phyloP scores from a whole-genome alignment of 345 rosid genomes.

The Mallotus nudiflorus region DNA sequence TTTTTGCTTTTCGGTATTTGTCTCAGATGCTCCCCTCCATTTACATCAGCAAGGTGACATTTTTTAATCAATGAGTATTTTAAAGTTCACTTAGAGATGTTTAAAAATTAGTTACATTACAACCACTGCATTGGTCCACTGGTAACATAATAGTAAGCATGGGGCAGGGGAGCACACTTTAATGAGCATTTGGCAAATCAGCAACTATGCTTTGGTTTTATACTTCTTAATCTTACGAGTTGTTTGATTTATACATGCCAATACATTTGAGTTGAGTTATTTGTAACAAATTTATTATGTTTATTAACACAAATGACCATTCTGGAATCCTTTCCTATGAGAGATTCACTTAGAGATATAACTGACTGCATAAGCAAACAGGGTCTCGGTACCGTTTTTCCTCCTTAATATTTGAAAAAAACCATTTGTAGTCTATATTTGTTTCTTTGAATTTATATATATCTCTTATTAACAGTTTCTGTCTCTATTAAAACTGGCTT shows the following conservation, averaged over 20 bases:
- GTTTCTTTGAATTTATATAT: background rate
- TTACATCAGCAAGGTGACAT: background rate
- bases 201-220: background rate
- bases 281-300: background rate
- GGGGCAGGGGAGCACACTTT: background rate
- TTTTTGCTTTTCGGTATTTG: conserved; percentile 5
- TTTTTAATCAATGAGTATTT: background rate
- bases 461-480: background rate
- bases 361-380: background rate
- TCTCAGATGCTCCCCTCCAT: background rate
- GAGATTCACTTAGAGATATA: background rate
- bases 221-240: background rate
- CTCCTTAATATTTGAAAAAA: background rate
- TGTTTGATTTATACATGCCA: background rate
- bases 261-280: background rate
- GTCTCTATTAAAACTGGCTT: background rate
- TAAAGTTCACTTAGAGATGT: background rate
- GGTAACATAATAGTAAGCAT: background rate
- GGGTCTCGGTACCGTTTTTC: background rate
- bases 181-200: background rate
- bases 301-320: background rate
- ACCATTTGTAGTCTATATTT: background rate
- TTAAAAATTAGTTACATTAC: background rate
- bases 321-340: background rate
- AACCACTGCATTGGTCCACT: background rate